Evolutionary conservation across 1,139 yeast species (phyloP), one percentile per base, ranked within the genome.

Genomic region (Scheffersomyces illinoinensis): DNA sequence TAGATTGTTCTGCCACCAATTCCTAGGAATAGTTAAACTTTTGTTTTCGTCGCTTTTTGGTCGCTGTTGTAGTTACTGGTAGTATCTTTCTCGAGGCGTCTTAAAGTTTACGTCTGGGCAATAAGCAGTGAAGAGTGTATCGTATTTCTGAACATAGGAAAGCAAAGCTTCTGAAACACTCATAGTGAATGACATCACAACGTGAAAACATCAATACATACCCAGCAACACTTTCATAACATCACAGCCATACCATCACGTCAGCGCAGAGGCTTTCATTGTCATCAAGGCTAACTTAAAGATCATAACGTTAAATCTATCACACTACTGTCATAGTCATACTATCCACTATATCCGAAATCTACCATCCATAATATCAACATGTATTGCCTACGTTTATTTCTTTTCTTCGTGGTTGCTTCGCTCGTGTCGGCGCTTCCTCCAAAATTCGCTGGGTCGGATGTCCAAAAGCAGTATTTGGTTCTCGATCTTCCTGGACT

Each of bases 401-500:
- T 53, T 19, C 19, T 57, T 14, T 52, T 63, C 18, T 17, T 61
- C 4, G 55, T 55, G 23, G 54, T 57, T 43, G 57, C 55, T 50
- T 54, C 55, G 21, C 50, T 62, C n/a, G 63, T 57, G 39, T 57
- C 58, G 51, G 73, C 71, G 5, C 60, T 68, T 46, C 76, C 78
- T 5, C 65, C 71, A 47, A 71, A 70, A 53, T 51, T 62, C 46
- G 65, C 62, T 10, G 64, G 64, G 10, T 48, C 51, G n/a, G 56
- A 53, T n/a, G 54, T 61, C n/a, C 67, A 66, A 43, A 67, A 68
- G 47, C 67, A 71, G 54, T 80, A 65, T 59, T 65, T 79, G 53
- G 84, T 81, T n/a, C 67, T 75, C 2, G 62, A 67, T 21, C 73
- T 82, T 47, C 85, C 85, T 1, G 85, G 85, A 5, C 66, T 81